phyloP scores from a whole-genome alignment of 306 rosid species.

The Gastrolobium villosum region DNA sequence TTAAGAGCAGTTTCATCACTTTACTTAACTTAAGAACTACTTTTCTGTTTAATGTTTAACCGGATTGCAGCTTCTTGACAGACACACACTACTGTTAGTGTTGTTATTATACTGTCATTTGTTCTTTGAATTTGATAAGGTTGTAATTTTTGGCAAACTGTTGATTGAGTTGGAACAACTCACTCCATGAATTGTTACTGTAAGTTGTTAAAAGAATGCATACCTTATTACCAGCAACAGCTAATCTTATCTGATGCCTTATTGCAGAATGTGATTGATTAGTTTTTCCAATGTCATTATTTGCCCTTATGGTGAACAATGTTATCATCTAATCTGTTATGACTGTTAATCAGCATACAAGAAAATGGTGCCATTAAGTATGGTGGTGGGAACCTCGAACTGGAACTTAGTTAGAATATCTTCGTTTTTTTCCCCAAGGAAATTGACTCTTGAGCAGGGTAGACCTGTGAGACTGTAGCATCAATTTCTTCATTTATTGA shows the following conservation, averaged over 20 bases:
- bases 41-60: constrained; percentile 1
- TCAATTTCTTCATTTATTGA: constrained; percentile 26
- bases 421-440: neutral
- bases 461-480: neutral
- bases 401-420: neutral
- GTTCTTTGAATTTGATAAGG: constrained; percentile 18
- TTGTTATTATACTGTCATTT: constrained; percentile 30
- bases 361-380: neutral
- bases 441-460: constrained; percentile 1
- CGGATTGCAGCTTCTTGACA: neutral
- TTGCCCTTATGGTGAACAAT: neutral
- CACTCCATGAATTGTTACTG: constrained; percentile 1
- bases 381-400: constrained; percentile 9
- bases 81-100: neutral
- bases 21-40: neutral
- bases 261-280: neutral
- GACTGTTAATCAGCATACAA: neutral
- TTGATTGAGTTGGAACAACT: constrained; percentile 26
- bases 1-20: neutral
- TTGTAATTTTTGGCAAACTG: neutral
- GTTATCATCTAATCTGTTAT: constrained; percentile 6
- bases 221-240: neutral
- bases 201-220: constrained; percentile 17
- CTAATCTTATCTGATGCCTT: neutral
- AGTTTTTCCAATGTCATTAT: constrained; percentile 7